phyloP scores from a whole-genome alignment of 768 basidiomycete genomes.

The Russula ochroleuca region DNA sequence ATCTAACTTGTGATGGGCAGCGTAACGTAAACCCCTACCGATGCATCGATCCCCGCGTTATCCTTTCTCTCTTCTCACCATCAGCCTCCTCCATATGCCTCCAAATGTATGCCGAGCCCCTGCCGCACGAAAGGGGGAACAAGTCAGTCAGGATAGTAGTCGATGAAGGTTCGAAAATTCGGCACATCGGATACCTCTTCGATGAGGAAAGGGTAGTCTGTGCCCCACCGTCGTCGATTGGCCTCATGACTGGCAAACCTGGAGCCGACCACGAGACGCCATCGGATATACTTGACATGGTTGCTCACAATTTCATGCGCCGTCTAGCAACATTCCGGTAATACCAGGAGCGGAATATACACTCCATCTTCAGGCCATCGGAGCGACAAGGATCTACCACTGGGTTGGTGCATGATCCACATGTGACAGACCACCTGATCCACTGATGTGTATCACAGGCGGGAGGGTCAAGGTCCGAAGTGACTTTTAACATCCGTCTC shows the following conservation, averaged over 20 bases:
- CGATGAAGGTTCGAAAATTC: background rate
- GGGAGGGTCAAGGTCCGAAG: background rate
- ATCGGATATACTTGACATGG: background rate
- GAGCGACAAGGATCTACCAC: background rate
- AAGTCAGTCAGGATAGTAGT: background rate
- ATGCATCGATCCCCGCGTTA: too few relatives aligned
- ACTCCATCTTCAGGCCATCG: background rate
- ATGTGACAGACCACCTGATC: background rate
- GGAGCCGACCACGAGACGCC: background rate
- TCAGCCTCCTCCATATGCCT: background rate
- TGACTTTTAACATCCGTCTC: background rate
- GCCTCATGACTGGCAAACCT: background rate
- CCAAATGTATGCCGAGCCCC: background rate
- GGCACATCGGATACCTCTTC: background rate
- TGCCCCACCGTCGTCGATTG: background rate
- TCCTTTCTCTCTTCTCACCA: too few relatives aligned
- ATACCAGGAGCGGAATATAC: background rate
- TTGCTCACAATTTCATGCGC: background rate
- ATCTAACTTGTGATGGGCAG: background rate
- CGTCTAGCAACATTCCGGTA: background rate
- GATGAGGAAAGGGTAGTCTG: background rate
- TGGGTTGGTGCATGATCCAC: background rate
- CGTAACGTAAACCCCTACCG: slow-evolving; percentile 9
- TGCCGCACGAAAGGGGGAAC: background rate
- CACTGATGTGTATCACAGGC: background rate